A percentile compares a stretch with the other conserved stretches of the same genome.
Evolutionary conservation across 805 yeast species (phyloP).

Genomic region (Lipomyces kockii): DNA sequence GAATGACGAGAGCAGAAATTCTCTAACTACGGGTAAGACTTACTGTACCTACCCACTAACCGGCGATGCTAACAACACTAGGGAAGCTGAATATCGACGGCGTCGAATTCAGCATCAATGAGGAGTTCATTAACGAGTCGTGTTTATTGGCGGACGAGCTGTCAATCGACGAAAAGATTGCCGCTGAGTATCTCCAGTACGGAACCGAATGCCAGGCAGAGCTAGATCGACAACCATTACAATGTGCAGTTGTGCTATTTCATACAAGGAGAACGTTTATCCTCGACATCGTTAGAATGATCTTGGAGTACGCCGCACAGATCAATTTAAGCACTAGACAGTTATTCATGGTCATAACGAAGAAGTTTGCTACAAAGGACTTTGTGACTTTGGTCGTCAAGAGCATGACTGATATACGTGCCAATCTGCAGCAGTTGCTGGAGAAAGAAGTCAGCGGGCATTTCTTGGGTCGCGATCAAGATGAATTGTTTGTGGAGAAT

Average conservation of each 20-base stretch:
- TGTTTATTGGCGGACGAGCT: slow-evolving; percentile 65
- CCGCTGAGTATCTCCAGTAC: slow-evolving; percentile 68
- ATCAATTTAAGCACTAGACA: slow-evolving; percentile 14
- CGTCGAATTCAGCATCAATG: slow-evolving; percentile 64
- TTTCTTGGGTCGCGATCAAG: slow-evolving; percentile 56
- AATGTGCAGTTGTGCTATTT: slow-evolving; percentile 65
- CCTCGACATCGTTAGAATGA: slow-evolving; percentile 52
- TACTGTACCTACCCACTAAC: not conserved
- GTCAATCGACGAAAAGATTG: slow-evolving; percentile 73
- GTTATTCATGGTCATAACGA: slow-evolving; percentile 24
- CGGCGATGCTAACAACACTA: slow-evolving; percentile 6
- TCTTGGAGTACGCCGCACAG: slow-evolving; percentile 34
- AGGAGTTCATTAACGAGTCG: slow-evolving; percentile 65
- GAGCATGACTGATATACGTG: slow-evolving; percentile 64
- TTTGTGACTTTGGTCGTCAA: slow-evolving; percentile 54
- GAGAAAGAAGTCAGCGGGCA: slow-evolving; percentile 55
- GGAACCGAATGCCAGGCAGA: slow-evolving; percentile 50
- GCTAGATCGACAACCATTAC: slow-evolving; percentile 45
- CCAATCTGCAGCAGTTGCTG: slow-evolving; percentile 56
- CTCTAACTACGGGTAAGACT: slow-evolving; percentile 42
- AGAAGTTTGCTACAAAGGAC: slow-evolving; percentile 19
- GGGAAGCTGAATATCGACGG: slow-evolving; percentile 57
- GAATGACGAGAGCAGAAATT: slow-evolving; percentile 45
- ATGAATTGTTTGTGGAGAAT: slow-evolving; percentile 53
- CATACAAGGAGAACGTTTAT: slow-evolving; percentile 73